A percentile compares a stretch with the other conserved stretches of the same genome.
phyloP scores from a whole-genome alignment of 257 asterid genomes.

The Leonotis leonurus region DNA sequence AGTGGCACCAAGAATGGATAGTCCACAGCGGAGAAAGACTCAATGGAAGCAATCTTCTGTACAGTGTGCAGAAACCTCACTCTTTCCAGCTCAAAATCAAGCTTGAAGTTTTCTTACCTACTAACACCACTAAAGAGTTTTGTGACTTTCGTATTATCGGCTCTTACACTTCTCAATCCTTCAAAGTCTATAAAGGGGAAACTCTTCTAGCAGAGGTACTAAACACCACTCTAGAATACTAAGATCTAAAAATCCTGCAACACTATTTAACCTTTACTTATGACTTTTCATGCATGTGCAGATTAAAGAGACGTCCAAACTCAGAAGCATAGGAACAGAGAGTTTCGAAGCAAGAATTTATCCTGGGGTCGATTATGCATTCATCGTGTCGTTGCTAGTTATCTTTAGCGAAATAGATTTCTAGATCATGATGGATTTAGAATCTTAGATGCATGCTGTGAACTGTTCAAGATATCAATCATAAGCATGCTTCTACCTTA shows the following conservation, averaged over 20 bases:
- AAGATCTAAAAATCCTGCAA: not conserved
- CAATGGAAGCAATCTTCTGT: conserved; percentile 25
- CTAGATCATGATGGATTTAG: not conserved
- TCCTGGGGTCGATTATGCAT: conserved; percentile 43
- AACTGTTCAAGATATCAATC: not conserved
- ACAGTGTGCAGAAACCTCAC: conserved; percentile 26
- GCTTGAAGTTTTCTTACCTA: conserved; percentile 35
- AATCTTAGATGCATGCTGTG: not conserved
- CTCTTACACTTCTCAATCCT: conserved; percentile 28
- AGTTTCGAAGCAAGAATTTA: conserved; percentile 43
- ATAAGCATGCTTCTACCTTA: not conserved
- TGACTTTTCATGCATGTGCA: conserved; percentile 10
- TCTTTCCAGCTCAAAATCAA: conserved; percentile 23
- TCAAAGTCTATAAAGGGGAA: conserved; percentile 30
- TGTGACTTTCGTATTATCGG: conserved; percentile 35
- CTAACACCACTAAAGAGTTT: conserved; percentile 12
- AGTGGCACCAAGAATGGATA: conserved; percentile 29
- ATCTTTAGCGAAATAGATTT: conserved; percentile 32
- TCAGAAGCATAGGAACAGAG: conserved; percentile 29
- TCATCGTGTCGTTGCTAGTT: conserved; percentile 32
- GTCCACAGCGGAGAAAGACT: conserved; percentile 31
- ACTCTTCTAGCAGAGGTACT: conserved; percentile 46
- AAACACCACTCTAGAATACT: too few species aligned
- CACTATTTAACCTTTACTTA: not conserved
- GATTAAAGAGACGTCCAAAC: conserved; percentile 36